Evolutionary conservation across 192 early-diverging fungal genomes (phyloP), one percentile per base, ranked within the genome.

Genomic region (Rhizophlyctis rosea): DNA sequence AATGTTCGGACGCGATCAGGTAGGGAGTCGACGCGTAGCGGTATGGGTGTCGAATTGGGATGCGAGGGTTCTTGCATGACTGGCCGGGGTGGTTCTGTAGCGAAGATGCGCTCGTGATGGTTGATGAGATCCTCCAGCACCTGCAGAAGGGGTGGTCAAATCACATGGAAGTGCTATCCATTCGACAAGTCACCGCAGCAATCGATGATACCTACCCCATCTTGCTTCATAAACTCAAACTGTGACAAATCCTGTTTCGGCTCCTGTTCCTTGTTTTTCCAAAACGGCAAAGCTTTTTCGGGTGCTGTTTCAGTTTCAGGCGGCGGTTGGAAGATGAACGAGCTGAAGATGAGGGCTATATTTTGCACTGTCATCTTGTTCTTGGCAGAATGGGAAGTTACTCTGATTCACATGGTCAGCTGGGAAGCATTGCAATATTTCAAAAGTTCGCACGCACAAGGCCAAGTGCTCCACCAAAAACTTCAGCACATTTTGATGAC

Each of bases 291-390:
- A 50, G 34, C 34, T 4, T 54, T 65, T 31, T 1, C 24, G 18
- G 39, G 39, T 18, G 39, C 39, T 7, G 7, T 18, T 18, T 13
- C 4, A 52, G 9, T 13, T 61, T 57, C 18, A 21, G n/a, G 36
- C 69, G 32, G 59, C 58, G 33, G 14, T 44, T 83, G 81, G 67
- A 88, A 88, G 25, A 87, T 74, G 2, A 86, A 83, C 0, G 84
- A 79, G 3, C 80, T 80, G 57, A 88, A 88, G 21, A 88, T 75
- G 53, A 86, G 61, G 1, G 79, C 79, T 0, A 88, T 34, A 62
- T 88, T 88, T 25, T 69, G 69, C 2, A 78, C 63, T 5, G 72
- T 78, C 86, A 88, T 88, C 54, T 88, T 88, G 77, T 88, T 88
- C 21, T 68, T 59, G 21, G 77, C 74, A 18, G 77, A 68, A 21